A percentile compares a stretch with the other conserved stretches of the same genome.
Conservation (phyloP, 257 asterid species). For the Capsicum pubescens region DNA sequence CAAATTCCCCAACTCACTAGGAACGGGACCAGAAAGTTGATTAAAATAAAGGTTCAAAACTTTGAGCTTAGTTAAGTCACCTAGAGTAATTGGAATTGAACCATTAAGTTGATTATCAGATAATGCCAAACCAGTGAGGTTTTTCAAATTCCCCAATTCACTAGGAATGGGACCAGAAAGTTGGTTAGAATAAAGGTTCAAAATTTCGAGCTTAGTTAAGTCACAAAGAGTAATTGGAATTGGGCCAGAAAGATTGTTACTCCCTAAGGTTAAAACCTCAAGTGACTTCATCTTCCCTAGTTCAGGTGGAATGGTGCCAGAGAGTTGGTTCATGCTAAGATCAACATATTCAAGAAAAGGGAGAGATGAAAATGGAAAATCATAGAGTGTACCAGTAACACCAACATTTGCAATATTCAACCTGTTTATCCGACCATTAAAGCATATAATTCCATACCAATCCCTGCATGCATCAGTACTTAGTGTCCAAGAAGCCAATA, state of each 20-base stretch:
- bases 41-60: too few species aligned
- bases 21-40: too few species aligned
- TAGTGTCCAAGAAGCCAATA: constrained; percentile 27
- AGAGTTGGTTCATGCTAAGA: constrained; percentile 26
- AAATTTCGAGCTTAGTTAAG: too few species aligned
- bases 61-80: too few species aligned
- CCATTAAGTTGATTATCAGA: too few species aligned
- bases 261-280: not conserved
- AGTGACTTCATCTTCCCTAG: not conserved
- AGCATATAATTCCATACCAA: constrained; percentile 42
- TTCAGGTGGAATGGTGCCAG: constrained; percentile 27
- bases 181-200: too few species aligned
- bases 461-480: constrained; percentile 25
- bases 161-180: too few species aligned
- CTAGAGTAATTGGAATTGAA: too few species aligned
- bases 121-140: too few species aligned
- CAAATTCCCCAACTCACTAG: too few species aligned
- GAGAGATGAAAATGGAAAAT: constrained; percentile 38
- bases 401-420: constrained; percentile 30
- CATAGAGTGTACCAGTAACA: constrained; percentile 27
- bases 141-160: too few species aligned
- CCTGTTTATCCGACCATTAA: not conserved
- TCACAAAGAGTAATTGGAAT: too few species aligned
- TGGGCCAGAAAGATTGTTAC: not conserved
- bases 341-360: constrained; percentile 38